These are phyloP conservation scores for Cardamine resedifolia DNA, from an alignment of 345 rosid genomes.

Conservation along the genomic window DNA sequence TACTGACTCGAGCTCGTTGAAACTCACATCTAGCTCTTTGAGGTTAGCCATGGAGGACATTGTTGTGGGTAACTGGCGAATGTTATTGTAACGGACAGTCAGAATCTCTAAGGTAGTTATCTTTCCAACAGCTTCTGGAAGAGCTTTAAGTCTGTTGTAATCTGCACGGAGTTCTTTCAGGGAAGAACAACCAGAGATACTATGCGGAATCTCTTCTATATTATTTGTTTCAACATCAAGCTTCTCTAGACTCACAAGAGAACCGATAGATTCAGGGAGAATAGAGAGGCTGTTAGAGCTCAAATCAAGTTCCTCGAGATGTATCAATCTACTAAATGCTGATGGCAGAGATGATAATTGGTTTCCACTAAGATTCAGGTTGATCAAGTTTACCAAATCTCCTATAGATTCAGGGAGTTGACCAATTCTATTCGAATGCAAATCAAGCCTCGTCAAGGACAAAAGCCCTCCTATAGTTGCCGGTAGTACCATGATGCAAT, in stretches of 20 bases:
- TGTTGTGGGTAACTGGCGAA: slow-evolving; percentile 86
- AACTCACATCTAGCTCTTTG: slow-evolving; percentile 89
- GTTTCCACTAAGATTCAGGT: slow-evolving; percentile 74
- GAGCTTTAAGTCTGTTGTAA: slow-evolving; percentile 93
- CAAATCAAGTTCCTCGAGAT: slow-evolving; percentile 82
- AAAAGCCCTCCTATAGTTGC: slow-evolving; percentile 69
- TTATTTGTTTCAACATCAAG: slow-evolving; percentile 80
- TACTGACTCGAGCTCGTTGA: slow-evolving; percentile 94
- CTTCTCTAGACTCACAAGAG: slow-evolving; percentile 61
- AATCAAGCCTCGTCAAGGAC: slow-evolving; percentile 69
- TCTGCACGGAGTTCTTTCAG: slow-evolving; percentile 77
- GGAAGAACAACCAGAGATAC: slow-evolving; percentile 67
- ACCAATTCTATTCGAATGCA: slow-evolving; percentile 73
- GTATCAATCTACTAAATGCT: slow-evolving; percentile 54
- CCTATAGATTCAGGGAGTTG: slow-evolving; percentile 79
- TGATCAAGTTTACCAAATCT: slow-evolving; percentile 64
- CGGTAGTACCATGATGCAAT: slow-evolving; percentile 67
- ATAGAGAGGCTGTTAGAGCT: slow-evolving; percentile 69
- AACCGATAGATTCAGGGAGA: slow-evolving; percentile 74
- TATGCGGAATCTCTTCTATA: slow-evolving; percentile 83
- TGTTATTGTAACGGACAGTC: slow-evolving; percentile 80
- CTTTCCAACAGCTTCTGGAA: slow-evolving; percentile 97
- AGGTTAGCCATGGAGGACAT: slow-evolving; percentile 75
- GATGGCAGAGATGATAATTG: slow-evolving; percentile 72
- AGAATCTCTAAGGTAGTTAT: slow-evolving; percentile 68